phyloP scores from a whole-genome alignment of 371 early-diverging fungal species.

The Mucor lusitanicus region DNA sequence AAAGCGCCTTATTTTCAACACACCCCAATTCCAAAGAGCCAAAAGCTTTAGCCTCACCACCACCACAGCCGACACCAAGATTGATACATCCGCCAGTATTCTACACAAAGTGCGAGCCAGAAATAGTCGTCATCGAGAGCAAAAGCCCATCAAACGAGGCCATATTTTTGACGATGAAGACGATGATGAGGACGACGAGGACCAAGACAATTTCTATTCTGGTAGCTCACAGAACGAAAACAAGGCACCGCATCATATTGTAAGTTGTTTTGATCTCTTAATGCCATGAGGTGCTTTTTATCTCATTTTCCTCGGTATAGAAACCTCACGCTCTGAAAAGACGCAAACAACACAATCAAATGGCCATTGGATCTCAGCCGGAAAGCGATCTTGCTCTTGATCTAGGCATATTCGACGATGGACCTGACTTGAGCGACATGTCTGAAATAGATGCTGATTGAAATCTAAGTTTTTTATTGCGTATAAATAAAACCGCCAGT shows the following conservation, averaged over 20 bases:
- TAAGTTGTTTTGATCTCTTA: too few relatives aligned
- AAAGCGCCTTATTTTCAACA: slow-evolving; percentile 25
- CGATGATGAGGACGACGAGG: slow-evolving; percentile 15
- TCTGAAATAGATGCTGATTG: slow-evolving; percentile 34
- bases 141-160: slow-evolving; percentile 14
- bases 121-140: slow-evolving; percentile 27
- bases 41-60: background rate
- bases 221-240: background rate
- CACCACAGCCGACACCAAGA: slow-evolving; percentile 1
- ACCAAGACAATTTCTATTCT: background rate
- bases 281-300: too few relatives aligned
- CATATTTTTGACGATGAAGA: slow-evolving; percentile 19
- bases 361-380: slow-evolving; percentile 1
- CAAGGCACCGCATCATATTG: background rate
- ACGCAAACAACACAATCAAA: background rate
- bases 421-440: slow-evolving; percentile 53
- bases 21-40: slow-evolving; percentile 37
- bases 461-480: background rate
- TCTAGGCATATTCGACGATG: slow-evolving; percentile 51
- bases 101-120: slow-evolving; percentile 37
- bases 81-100: slow-evolving; percentile 20
- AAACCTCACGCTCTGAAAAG: background rate
- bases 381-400: slow-evolving; percentile 34
- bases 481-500: background rate
- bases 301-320: background rate